Percentiles rank a stretch among this genome's conserved stretches.
Evolutionary conservation across 345 rosid genomes (phyloP).

Genomic region (Gossypium anomalum): DNA sequence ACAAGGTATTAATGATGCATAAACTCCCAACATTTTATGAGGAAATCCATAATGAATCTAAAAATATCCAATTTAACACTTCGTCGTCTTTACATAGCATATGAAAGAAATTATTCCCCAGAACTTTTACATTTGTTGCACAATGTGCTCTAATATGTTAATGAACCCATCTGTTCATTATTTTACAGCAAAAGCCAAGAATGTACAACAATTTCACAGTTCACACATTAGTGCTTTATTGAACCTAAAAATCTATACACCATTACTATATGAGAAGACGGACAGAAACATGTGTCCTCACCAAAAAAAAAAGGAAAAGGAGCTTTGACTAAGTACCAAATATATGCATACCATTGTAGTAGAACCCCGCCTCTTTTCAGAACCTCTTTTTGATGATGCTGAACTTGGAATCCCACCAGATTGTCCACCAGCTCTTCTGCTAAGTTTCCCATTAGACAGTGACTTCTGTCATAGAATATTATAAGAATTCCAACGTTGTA

Average conservation of each 20-base stretch:
- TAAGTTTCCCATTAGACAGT: constrained; percentile 37
- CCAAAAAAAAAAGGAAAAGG: neutral
- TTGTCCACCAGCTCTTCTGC: constrained; percentile 44
- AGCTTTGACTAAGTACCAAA: neutral
- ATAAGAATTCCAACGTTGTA: neutral
- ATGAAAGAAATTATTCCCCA: neutral
- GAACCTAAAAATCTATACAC: neutral
- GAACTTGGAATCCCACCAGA: constrained; percentile 43
- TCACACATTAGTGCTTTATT: neutral
- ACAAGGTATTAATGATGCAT: constrained; percentile 8
- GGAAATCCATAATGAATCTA: neutral
- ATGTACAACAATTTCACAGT: neutral
- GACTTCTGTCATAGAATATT: constrained; percentile 37
- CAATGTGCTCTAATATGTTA: neutral
- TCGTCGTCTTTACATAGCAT: neutral
- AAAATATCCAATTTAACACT: neutral
- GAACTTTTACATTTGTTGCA: neutral
- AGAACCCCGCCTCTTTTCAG: constrained; percentile 51
- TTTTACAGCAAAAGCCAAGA: neutral
- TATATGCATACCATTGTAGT: constrained; percentile 39
- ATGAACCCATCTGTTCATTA: neutral
- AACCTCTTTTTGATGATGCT: constrained; percentile 43
- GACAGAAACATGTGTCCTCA: neutral
- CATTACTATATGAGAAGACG: neutral
- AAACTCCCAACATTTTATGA: neutral